phyloP scores from a whole-genome alignment of 139 green algal genomes.

The Spirogloea muscicola region DNA sequence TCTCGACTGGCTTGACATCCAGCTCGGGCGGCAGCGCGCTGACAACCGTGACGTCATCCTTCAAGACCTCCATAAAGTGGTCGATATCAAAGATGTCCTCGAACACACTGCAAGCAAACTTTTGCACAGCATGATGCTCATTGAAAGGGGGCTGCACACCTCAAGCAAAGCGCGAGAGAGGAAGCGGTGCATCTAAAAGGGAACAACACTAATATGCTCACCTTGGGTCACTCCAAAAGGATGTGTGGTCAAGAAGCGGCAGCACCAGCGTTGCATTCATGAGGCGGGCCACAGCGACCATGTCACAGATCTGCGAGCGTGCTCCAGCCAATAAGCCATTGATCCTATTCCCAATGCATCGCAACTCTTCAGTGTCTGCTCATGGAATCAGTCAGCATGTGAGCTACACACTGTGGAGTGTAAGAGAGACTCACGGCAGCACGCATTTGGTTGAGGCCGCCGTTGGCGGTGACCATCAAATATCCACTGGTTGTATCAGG shows the following conservation, averaged over 20 bases:
- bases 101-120: too few relatives aligned
- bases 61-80: too few relatives aligned
- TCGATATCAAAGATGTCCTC: too few relatives aligned
- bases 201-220: not conserved
- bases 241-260: conserved; percentile 36
- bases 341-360: too few relatives aligned
- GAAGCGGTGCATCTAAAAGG: not conserved
- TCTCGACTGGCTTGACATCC: not conserved
- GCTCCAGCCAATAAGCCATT: too few relatives aligned
- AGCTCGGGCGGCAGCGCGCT: too few relatives aligned
- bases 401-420: too few relatives aligned
- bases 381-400: too few relatives aligned
- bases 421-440: conserved; percentile 13
- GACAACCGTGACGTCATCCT: too few relatives aligned
- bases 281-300: conserved; percentile 39
- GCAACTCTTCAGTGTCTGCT: too few relatives aligned
- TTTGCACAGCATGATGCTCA: not conserved
- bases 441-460: conserved; percentile 29
- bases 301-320: conserved; percentile 48
- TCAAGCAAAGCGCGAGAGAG: not conserved
- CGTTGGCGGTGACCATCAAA: conserved; percentile 24
- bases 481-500: conserved; percentile 18
- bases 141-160: not conserved
- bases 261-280: conserved; percentile 44
- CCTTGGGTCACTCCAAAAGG: conserved; percentile 27